Evolutionary conservation across 2,329 filamentous ascomycete genomes (phyloP).

Genomic region (Penicillium brasilianum): DNA sequence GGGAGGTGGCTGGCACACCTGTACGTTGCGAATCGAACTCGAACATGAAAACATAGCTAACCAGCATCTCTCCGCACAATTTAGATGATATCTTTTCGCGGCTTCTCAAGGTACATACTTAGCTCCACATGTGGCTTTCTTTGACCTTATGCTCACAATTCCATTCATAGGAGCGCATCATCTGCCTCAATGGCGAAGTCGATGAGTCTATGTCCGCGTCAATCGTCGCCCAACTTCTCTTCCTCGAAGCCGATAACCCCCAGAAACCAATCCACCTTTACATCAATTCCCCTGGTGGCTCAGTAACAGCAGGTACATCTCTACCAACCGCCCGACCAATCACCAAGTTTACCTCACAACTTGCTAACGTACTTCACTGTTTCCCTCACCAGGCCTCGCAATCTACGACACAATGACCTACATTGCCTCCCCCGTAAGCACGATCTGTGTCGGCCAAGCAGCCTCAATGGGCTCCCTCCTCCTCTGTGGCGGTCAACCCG

Average conservation of each 20-base stretch:
- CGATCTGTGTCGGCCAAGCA: slow-evolving; percentile 92
- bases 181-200: slow-evolving; percentile 90
- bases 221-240: slow-evolving; percentile 93
- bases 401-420: slow-evolving; percentile 99
- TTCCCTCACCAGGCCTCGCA: slow-evolving; percentile 57
- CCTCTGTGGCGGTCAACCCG: slow-evolving; percentile 81
- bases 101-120: slow-evolving; percentile 66
- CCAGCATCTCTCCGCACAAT: slow-evolving; percentile 24
- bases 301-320: slow-evolving; percentile 73
- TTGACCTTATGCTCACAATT: slow-evolving; percentile 39
- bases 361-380: background rate
- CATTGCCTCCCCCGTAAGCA: slow-evolving; percentile 89
- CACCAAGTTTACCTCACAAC: background rate
- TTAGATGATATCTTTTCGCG: slow-evolving; percentile 83
- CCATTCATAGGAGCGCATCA: slow-evolving; percentile 77
- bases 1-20: slow-evolving; percentile 78
- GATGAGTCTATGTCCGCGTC: slow-evolving; percentile 90
- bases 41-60: slow-evolving; percentile 27
- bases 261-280: slow-evolving; percentile 96
- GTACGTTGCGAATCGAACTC: slow-evolving; percentile 55
- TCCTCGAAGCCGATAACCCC: slow-evolving; percentile 95
- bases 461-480: slow-evolving; percentile 94
- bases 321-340: background rate
- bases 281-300: slow-evolving; percentile 95
- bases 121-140: slow-evolving; percentile 18